Conservation (phyloP, 768 basidiomycete species). For the Rhizopogon rudus region DNA sequence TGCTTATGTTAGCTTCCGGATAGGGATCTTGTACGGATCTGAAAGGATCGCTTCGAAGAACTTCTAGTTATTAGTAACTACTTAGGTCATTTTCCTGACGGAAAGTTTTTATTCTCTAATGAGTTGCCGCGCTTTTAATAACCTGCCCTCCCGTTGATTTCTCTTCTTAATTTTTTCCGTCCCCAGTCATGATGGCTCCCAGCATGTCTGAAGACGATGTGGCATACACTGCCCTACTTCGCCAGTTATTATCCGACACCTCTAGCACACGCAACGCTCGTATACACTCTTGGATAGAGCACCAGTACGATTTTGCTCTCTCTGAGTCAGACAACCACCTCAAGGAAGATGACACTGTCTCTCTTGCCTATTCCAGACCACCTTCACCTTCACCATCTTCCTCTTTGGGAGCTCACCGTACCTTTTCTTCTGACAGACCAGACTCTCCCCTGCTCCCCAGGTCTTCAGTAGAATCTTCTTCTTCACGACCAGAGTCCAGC, state of each 20-base stretch:
- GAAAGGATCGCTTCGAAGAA: background rate
- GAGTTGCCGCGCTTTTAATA: conserved; percentile 9
- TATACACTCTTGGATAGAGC: conserved; percentile 30
- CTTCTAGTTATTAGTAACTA: conserved; percentile 5
- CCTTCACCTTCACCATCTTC: conserved; percentile 27
- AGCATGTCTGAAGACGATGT: conserved; percentile 27
- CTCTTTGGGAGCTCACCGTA: conserved; percentile 25
- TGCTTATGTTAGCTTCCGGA: conserved; percentile 11
- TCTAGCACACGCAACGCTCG: conserved; percentile 21
- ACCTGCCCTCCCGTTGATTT: conserved; percentile 10
- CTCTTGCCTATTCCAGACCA: background rate
- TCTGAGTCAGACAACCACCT: conserved; percentile 15
- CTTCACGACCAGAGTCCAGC: conserved; percentile 8
- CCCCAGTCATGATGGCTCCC: background rate
- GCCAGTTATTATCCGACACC: conserved; percentile 21
- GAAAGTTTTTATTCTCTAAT: background rate
- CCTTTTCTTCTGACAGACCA: conserved; percentile 18
- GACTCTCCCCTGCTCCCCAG: conserved; percentile 28
- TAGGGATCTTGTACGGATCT: background rate
- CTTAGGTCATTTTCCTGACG: conserved; percentile 15
- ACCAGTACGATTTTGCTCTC: conserved; percentile 31
- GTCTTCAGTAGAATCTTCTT: conserved; percentile 16
- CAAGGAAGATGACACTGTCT: background rate
- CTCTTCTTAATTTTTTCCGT: background rate
- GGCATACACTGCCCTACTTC: conserved; percentile 23